Evolutionary conservation across 2,329 filamentous ascomycete species (phyloP).

Genomic region (Talaromyces rugulosus): DNA sequence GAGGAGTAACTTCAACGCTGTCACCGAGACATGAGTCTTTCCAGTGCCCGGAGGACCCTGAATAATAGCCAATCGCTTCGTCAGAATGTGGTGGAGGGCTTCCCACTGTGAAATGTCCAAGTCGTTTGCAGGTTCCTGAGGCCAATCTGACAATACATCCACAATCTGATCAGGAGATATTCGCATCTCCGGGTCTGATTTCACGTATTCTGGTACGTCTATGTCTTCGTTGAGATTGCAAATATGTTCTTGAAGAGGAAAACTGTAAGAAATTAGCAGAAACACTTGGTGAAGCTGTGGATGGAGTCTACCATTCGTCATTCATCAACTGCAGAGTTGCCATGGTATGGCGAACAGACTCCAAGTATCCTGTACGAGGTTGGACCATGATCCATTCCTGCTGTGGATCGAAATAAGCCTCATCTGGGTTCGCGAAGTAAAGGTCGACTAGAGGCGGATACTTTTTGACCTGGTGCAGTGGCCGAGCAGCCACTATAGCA

Average conservation of each 20-base stretch:
- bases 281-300: slow-evolving; percentile 2
- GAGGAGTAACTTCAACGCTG: slow-evolving; percentile 63
- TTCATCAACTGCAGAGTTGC: slow-evolving; percentile 64
- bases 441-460: slow-evolving; percentile 71
- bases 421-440: slow-evolving; percentile 59
- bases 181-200: slow-evolving; percentile 46
- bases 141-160: slow-evolving; percentile 55
- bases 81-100: slow-evolving; percentile 67
- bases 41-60: slow-evolving; percentile 78
- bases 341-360: slow-evolving; percentile 69
- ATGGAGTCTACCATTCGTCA: slow-evolving; percentile 43
- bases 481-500: slow-evolving; percentile 68
- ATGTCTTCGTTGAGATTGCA: slow-evolving; percentile 38
- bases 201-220: slow-evolving; percentile 51
- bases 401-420: slow-evolving; percentile 65
- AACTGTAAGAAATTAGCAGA: slow-evolving; percentile 25
- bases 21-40: slow-evolving; percentile 78
- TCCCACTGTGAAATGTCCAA: slow-evolving; percentile 69
- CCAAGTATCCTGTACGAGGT: slow-evolving; percentile 68
- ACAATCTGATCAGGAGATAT: slow-evolving; percentile 47
- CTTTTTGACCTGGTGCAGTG: slow-evolving; percentile 58
- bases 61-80: slow-evolving; percentile 67
- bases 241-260: slow-evolving; percentile 43
- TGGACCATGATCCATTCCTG: slow-evolving; percentile 76
- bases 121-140: slow-evolving; percentile 34